phyloP scores from a whole-genome alignment of 176 grass and related monocot species.

The Carex parvula region DNA sequence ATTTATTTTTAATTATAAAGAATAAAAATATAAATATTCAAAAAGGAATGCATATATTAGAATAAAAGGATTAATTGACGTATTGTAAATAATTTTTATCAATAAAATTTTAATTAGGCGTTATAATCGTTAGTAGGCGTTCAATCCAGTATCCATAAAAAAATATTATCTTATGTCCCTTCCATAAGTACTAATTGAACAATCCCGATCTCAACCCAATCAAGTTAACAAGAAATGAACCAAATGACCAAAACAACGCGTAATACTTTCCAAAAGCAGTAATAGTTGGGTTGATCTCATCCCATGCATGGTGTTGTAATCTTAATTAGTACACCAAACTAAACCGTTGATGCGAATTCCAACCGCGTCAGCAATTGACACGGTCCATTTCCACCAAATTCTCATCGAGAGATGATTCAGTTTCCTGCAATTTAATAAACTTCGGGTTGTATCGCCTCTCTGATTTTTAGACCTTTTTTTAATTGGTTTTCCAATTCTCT shows the following conservation, averaged over 20 bases:
- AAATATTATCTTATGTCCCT: not conserved
- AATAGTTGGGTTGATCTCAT: slow-evolving; percentile 10
- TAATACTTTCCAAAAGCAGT: slow-evolving; percentile 17
- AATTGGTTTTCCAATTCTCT: slow-evolving; percentile 21
- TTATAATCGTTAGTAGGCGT: no score
- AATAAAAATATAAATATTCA: no score
- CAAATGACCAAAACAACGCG: not conserved
- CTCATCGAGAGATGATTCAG: not conserved
- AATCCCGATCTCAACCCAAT: not conserved
- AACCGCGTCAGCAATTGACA: slow-evolving; percentile 28
- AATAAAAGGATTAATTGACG: no score
- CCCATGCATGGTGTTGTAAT: slow-evolving; percentile 8
- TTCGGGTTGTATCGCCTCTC: not conserved
- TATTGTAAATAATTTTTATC: no score
- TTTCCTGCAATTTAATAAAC: slow-evolving; percentile 11
- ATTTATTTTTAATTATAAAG: no score
- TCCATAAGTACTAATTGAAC: not conserved
- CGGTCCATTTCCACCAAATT: slow-evolving; percentile 26
- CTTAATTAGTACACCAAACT: slow-evolving; percentile 6
- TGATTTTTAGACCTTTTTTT: not conserved
- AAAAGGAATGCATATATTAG: no score
- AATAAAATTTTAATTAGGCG: no score
- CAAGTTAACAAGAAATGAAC: not conserved
- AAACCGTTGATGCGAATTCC: slow-evolving; percentile 6
- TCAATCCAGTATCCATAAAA: no score